Evolutionary conservation across 2,329 filamentous ascomycete genomes (phyloP).

Genomic region (Magnaporthales sp.): DNA sequence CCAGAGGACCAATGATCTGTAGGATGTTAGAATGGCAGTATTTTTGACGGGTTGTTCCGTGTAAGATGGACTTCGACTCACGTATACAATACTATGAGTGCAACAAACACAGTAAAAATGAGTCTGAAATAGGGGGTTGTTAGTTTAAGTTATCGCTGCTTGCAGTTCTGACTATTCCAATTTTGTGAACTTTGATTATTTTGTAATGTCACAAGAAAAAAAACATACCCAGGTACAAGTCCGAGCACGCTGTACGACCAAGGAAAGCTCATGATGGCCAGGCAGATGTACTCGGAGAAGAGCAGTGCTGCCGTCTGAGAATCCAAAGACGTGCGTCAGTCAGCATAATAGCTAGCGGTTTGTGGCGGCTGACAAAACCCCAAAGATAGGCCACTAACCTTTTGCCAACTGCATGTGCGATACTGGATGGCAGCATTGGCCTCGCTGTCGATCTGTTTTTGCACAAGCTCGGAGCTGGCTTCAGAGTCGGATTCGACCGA

Average conservation of each 20-base stretch:
- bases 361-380: conserved; percentile 1
- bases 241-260: conserved; percentile 87
- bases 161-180: too few relatives aligned
- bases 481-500: conserved; percentile 29
- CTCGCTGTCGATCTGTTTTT: conserved; percentile 67
- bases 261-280: conserved; percentile 91
- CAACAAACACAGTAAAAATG: conserved; percentile 73
- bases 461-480: conserved; percentile 39
- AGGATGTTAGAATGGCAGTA: neutral
- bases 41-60: neutral
- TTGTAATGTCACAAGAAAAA: neutral
- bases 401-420: conserved; percentile 88
- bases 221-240: conserved; percentile 60
- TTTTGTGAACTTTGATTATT: neutral
- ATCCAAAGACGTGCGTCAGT: neutral
- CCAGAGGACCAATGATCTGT: conserved; percentile 42
- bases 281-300: conserved; percentile 91
- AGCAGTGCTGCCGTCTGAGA: conserved; percentile 71
- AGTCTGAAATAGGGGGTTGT: conserved; percentile 29
- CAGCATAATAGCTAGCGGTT: neutral
- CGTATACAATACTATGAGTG: conserved; percentile 75
- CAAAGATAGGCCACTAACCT: conserved; percentile 38
- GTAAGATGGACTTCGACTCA: conserved; percentile 35
- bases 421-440: conserved; percentile 78
- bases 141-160: neutral